Conservation (phyloP, 2,329 filamentous ascomycete species). For the Amphichorda felina region DNA sequence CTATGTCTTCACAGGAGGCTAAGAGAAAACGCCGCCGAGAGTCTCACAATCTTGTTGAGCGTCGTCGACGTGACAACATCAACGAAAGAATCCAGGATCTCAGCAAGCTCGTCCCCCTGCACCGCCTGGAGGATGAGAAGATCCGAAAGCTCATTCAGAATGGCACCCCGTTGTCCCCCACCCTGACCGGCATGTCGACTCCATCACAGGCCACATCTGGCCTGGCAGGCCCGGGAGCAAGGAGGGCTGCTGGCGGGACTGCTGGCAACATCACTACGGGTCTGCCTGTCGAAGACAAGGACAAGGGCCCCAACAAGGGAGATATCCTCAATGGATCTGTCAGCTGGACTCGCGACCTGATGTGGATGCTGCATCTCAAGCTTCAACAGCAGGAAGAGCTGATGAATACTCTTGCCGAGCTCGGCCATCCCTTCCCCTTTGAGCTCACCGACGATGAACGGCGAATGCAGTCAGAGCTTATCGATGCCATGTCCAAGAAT, state of each 20-base stretch:
- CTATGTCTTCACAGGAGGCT: constrained; percentile 75
- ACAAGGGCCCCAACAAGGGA: constrained; percentile 97
- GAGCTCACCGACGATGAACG: constrained; percentile 83
- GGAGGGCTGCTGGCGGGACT: constrained; percentile 59
- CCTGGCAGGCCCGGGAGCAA: constrained; percentile 72
- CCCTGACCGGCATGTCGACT: constrained; percentile 55
- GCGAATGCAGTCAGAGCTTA: constrained; percentile 87
- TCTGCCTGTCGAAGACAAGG: constrained; percentile 88
- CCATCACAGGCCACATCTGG: constrained; percentile 76
- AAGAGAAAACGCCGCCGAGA: constrained; percentile 86
- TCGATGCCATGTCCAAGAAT: constrained; percentile 77
- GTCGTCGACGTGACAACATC: constrained; percentile 91
- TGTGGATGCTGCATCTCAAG: constrained; percentile 92
- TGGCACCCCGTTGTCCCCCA: constrained; percentile 79
- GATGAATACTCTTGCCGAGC: constrained; percentile 57
- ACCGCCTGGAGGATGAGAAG: constrained; percentile 93
- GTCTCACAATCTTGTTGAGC: constrained; percentile 93
- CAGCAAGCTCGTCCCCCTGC: constrained; percentile 81
- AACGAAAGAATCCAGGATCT: constrained; percentile 97
- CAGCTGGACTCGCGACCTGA: constrained; percentile 92
- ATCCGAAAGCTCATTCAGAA: constrained; percentile 90
- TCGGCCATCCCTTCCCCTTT: constrained; percentile 69
- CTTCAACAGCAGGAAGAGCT: constrained; percentile 84
- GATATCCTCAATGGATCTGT: constrained; percentile 96
- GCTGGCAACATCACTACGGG: constrained; percentile 83